A percentile compares a stretch with the other conserved stretches of the same genome.
These are phyloP conservation scores for Coniochaeta sp. DNA, from an alignment of 2,329 filamentous ascomycete genomes.

Conservation along the genomic window DNA sequence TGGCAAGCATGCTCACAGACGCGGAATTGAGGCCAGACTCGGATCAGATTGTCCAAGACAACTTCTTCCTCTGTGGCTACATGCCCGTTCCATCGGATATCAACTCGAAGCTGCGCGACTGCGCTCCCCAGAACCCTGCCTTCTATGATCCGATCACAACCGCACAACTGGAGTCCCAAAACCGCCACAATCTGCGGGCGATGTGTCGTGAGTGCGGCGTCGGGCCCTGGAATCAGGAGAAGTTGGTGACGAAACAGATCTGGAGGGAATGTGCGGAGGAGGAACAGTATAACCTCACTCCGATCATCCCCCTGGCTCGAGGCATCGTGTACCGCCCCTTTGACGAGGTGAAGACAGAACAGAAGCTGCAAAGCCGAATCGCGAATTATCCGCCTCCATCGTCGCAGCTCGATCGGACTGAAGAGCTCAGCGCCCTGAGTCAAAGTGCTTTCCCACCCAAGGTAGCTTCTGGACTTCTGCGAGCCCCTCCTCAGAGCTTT, in stretches of 20 bases:
- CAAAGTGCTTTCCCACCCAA: constrained; percentile 17
- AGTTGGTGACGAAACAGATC: constrained; percentile 45
- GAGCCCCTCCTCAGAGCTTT: constrained; percentile 55
- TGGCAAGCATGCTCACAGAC: constrained; percentile 67
- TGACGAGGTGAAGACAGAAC: constrained; percentile 52
- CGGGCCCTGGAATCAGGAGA: constrained; percentile 43
- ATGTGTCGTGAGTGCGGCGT: constrained; percentile 53
- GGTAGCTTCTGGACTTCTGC: constrained; percentile 35
- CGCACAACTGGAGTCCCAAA: constrained; percentile 35
- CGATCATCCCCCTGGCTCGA: constrained; percentile 53
- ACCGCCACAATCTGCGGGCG: constrained; percentile 45
- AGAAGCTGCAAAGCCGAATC: constrained; percentile 26
- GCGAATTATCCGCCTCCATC: not conserved
- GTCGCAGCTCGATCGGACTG: constrained; percentile 14
- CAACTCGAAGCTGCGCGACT: constrained; percentile 48
- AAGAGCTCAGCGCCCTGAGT: constrained; percentile 23
- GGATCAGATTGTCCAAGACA: constrained; percentile 70
- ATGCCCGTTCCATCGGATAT: constrained; percentile 59
- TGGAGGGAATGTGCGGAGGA: constrained; percentile 64
- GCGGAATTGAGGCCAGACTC: constrained; percentile 69
- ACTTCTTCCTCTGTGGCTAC: constrained; percentile 71
- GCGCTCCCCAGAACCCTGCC: constrained; percentile 47
- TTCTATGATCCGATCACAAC: constrained; percentile 46
- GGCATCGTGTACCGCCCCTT: constrained; percentile 59
- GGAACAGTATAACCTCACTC: constrained; percentile 58